Evolutionary conservation across 495 filamentous ascomycete species (phyloP), one percentile per base, ranked within the genome.

Genomic region (Baudoinia panamericana): DNA sequence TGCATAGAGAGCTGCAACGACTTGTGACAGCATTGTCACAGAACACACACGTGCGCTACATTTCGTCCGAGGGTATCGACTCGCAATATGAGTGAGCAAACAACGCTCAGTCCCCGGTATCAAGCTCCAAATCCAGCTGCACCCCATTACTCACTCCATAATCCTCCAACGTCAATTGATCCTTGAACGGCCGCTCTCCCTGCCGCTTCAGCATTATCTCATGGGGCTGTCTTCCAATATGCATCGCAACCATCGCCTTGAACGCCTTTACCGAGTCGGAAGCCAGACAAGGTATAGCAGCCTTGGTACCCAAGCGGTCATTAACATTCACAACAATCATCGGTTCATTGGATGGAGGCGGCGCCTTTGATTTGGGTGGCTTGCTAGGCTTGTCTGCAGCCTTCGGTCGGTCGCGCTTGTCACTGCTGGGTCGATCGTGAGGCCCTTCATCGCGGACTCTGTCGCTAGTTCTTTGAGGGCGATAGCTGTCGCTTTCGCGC

Each of bases 271-370:
- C 78, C 19, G 72, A 73, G 60, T 95, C 86, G 13, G 71, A 78
- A 2, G 80, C 73, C 31, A 93, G 66, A 54, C 84, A 92, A 0
- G 86, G 87, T 44, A 95, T 86, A 32, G 80, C 74, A 31, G 84
- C 82, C 55, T 92, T 93, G 9, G 86, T 93, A 15, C 86, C 86
- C 17, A 95, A 64, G 19, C 87, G 73, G 62, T 95, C 87, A 55
- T 95, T 93, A 48, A 95, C 80, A 52, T 84, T 72, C 12, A 95
- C 86, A 17, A 90, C 72, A 39, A 93, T 95, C 80, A 93, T 87
- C 23, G 78, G 78, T 56, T 88, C 82, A 2, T 66, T 61, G 17
- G 59, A 43, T 0, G 49, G 43, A n/a, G 61, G 54, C 7, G 60
- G 43, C 7, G 57, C 54, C 6, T 61, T 50, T 28, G 41, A 10